Conservation (phyloP, 169 alveolate genomes). For the Eimeria maxima region DNA sequence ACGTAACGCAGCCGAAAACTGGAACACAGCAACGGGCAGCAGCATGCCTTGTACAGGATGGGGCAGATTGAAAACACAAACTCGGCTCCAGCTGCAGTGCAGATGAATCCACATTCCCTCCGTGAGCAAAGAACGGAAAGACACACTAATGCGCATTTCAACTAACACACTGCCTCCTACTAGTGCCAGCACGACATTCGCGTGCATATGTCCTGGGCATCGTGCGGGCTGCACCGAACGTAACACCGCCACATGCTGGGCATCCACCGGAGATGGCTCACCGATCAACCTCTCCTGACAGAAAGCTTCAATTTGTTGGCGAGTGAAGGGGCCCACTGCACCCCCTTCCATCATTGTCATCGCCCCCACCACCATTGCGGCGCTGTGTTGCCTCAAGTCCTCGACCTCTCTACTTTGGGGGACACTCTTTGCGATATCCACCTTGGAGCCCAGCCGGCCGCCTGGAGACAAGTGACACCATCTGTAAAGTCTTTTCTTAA, state of each 20-base stretch:
- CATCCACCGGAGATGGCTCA: background rate
- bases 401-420: constrained; percentile 5
- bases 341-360: constrained; percentile 93
- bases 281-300: constrained; percentile 89
- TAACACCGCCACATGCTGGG: background rate
- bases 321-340: constrained; percentile 89
- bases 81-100: background rate
- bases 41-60: background rate
- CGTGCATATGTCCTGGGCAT: background rate
- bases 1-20: background rate
- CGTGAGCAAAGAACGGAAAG: background rate
- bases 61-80: background rate
- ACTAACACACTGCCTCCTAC: background rate
- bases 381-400: constrained; percentile 50
- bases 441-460: constrained; percentile 29
- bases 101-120: background rate
- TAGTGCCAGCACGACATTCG: background rate
- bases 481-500: background rate
- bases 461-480: background rate
- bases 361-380: constrained; percentile 81
- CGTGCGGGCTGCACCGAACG: background rate
- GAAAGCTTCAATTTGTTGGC: constrained; percentile 91
- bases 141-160: background rate
- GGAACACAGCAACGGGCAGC: background rate
- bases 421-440: background rate